phyloP scores from a whole-genome alignment of 306 rosid genomes.

The Urtica urens region DNA sequence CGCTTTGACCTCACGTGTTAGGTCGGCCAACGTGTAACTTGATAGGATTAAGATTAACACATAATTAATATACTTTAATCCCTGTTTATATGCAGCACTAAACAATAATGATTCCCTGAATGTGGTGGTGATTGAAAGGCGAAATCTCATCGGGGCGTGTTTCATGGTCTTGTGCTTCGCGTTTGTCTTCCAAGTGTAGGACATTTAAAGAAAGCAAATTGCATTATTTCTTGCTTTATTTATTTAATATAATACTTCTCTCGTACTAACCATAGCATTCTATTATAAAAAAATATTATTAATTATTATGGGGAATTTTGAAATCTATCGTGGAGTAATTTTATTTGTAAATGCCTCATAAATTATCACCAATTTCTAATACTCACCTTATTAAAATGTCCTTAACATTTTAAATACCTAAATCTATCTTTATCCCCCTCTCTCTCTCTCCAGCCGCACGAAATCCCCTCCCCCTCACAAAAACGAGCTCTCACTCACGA shows the following conservation, averaged over 20 bases:
- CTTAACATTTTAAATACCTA: no score
- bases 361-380: no score
- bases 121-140: slow-evolving; percentile 2
- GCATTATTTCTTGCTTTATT: no score
- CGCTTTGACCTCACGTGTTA: slow-evolving; percentile 1
- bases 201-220: neutral
- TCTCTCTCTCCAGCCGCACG: no score
- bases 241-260: neutral
- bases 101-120: neutral
- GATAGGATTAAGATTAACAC: neutral
- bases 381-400: no score
- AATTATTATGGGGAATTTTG: no score
- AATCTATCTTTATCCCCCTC: no score
- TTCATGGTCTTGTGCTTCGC: slow-evolving; percentile 9
- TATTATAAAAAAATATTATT: neutral
- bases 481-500: no score
- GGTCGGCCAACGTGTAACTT: slow-evolving; percentile 4
- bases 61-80: neutral
- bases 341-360: no score
- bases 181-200: neutral
- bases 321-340: no score
- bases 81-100: neutral
- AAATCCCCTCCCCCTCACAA: no score
- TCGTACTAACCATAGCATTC: neutral
- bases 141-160: slow-evolving; percentile 13